Evolutionary conservation across 306 rosid species (phyloP).

Genomic region (Dryas alaskensis): DNA sequence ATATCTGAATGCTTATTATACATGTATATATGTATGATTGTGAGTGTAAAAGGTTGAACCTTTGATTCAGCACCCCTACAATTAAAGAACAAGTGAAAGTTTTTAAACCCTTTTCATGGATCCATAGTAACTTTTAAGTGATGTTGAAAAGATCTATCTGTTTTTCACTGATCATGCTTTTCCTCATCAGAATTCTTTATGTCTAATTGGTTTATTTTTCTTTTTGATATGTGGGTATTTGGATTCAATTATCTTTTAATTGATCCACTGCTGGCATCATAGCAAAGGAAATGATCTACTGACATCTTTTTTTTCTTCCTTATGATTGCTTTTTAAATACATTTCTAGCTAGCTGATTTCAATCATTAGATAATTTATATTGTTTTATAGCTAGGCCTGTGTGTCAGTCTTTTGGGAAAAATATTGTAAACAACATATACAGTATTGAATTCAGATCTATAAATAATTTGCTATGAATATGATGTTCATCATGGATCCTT

Average conservation of each 20-base stretch:
- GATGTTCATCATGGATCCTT: not conserved
- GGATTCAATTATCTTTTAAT: not conserved
- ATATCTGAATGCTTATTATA: not conserved
- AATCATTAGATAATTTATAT: not conserved
- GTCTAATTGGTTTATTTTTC: not conserved
- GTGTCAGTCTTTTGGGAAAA: too few relatives aligned
- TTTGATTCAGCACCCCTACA: not conserved
- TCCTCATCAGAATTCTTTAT: not conserved
- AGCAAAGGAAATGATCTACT: not conserved
- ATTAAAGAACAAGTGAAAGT: not conserved
- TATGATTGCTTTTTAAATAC: not conserved
- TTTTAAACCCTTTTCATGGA: not conserved
- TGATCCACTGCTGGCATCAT: too few relatives aligned
- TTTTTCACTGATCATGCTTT: not conserved
- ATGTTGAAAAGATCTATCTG: not conserved
- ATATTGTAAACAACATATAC: too few relatives aligned
- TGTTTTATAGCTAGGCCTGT: too few relatives aligned
- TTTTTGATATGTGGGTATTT: not conserved
- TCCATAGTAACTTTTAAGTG: not conserved
- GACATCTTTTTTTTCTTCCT: not conserved
- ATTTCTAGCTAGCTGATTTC: not conserved
- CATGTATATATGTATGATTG: not conserved
- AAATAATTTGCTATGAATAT: not conserved
- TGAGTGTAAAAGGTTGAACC: not conserved
- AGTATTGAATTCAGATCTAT: not conserved